These are phyloP conservation scores for Fusarium domesticum DNA, from an alignment of 2,329 filamentous ascomycete species.

Conservation along the genomic window DNA sequence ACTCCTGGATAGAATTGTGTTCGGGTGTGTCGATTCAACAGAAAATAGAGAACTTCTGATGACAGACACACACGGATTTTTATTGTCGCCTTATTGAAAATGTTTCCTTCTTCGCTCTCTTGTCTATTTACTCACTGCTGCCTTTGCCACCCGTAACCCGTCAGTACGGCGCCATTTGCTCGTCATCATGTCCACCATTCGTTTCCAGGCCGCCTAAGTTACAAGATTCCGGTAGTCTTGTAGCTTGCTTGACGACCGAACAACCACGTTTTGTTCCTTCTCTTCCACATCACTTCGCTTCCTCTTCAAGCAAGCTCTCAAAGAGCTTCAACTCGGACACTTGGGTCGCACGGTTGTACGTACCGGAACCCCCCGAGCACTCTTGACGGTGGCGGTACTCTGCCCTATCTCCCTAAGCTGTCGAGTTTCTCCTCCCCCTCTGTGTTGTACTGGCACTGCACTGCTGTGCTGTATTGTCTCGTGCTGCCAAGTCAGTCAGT, in stretches of 20 bases:
- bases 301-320: not conserved
- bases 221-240: not conserved
- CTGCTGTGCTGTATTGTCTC: not conserved
- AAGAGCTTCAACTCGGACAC: not conserved
- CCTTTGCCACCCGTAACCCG: constrained; percentile 6
- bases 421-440: not conserved
- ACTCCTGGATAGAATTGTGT: constrained; percentile 24
- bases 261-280: not conserved
- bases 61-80: constrained; percentile 30
- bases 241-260: not conserved
- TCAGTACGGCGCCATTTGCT: constrained; percentile 19
- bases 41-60: constrained; percentile 19
- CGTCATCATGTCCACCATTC: constrained; percentile 24
- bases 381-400: not conserved
- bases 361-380: not conserved
- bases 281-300: not conserved
- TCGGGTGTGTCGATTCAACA: constrained; percentile 30
- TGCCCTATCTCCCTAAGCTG: not conserved
- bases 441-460: not conserved
- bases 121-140: constrained; percentile 16
- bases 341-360: not conserved
- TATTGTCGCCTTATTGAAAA: constrained; percentile 31
- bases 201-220: constrained; percentile 22
- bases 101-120: constrained; percentile 26
- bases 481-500: not conserved